phyloP scores from a whole-genome alignment of 2,329 filamentous ascomycete genomes.

The Geosmithia morbida region DNA sequence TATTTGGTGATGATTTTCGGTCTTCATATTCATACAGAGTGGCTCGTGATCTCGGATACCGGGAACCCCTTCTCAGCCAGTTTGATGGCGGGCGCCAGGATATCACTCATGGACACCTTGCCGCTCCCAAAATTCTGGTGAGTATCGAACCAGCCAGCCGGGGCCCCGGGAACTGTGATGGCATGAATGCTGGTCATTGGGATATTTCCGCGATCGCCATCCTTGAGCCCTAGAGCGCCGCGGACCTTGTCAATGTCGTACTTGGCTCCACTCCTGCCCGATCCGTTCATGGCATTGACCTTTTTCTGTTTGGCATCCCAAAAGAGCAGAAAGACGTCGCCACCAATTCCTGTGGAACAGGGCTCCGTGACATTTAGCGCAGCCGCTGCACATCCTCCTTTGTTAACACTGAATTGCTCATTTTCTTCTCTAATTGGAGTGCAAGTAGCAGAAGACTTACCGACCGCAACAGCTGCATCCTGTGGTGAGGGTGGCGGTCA shows the following conservation, averaged over 20 bases:
- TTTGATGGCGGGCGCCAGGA: constrained; percentile 70
- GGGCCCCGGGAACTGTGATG: constrained; percentile 77
- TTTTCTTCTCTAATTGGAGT: background rate
- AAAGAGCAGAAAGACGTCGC: constrained; percentile 93
- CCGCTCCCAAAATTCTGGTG: constrained; percentile 83
- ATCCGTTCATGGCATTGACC: constrained; percentile 81
- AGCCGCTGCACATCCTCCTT: constrained; percentile 44
- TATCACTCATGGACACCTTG: constrained; percentile 60
- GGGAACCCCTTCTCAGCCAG: constrained; percentile 82
- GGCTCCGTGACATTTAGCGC: constrained; percentile 90
- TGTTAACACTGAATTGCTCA: background rate
- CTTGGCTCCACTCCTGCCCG: constrained; percentile 63
- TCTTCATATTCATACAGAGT: constrained; percentile 50
- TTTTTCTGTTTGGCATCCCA: constrained; percentile 74
- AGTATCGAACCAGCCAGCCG: constrained; percentile 87
- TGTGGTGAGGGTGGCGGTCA: constrained; percentile 16
- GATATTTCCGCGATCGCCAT: constrained; percentile 43
- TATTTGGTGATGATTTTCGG: background rate
- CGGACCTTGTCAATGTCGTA: constrained; percentile 57
- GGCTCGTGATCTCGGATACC: constrained; percentile 64
- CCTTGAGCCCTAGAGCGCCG: constrained; percentile 49
- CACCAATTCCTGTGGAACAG: constrained; percentile 84
- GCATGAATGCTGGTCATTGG: constrained; percentile 66
- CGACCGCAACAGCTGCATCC: constrained; percentile 93
- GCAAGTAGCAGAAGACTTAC: constrained; percentile 21